phyloP scores from a whole-genome alignment of 352 stramenopile genomes.

The Nothophytophthora sp. region DNA sequence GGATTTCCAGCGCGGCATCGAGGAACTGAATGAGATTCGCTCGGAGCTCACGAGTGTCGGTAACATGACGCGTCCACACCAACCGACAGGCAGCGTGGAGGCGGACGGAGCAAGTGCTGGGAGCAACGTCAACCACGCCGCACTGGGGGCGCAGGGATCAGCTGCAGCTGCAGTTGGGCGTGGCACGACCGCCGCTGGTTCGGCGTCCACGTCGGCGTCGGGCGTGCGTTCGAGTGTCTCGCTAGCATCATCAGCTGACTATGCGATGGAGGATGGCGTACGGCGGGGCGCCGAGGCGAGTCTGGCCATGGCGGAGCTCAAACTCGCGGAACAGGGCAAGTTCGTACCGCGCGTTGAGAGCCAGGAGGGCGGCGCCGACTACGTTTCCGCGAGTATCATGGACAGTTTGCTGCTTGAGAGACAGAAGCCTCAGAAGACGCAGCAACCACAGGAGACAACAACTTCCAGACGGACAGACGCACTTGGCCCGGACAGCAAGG shows the following conservation, averaged over 20 bases:
- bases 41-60: constrained; percentile 72
- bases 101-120: not conserved
- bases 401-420: constrained; percentile 69
- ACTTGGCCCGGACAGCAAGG: no score
- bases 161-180: not conserved
- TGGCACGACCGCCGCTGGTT: not conserved
- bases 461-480: no score
- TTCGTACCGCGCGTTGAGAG: constrained; percentile 62
- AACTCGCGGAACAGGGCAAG: constrained; percentile 49
- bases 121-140: constrained; percentile 11
- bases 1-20: constrained; percentile 76
- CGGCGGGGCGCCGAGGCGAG: constrained; percentile 42
- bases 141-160: no score
- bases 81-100: constrained; percentile 28
- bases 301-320: constrained; percentile 67
- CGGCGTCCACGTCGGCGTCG: not conserved
- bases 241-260: constrained; percentile 30
- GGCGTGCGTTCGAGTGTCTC: constrained; percentile 38
- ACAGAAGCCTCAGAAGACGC: constrained; percentile 15
- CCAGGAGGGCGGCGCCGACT: constrained; percentile 76
- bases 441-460: no score
- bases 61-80: constrained; percentile 55
- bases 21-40: constrained; percentile 82
- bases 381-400: constrained; percentile 80
- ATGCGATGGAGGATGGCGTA: constrained; percentile 22